Evolutionary conservation across 345 rosid genomes (phyloP), one percentile per base, ranked within the genome.

Genomic region (Syzygium aromaticum): DNA sequence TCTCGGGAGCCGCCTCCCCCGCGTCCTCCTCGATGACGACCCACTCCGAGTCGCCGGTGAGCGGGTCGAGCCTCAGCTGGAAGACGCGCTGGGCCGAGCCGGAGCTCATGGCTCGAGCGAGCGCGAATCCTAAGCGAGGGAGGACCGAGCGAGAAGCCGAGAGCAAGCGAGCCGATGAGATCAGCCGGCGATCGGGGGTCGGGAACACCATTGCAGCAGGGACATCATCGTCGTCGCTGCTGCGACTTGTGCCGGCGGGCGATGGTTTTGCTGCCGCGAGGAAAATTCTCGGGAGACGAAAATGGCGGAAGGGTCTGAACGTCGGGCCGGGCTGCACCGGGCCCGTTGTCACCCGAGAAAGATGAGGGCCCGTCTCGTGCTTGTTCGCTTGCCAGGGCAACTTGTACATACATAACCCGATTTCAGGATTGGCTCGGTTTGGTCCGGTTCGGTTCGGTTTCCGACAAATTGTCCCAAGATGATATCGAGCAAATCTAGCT

Each of bases 41-140:
- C 96, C 97, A 95, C 84, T 94, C 96, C 46, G 95, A 92, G 86
- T 92, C 90, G 15, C 97, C 97, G 57, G 96, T 92, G 88, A 94
- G 92, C 7, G 96, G 93, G 87, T 95, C 90, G 85, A 90, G 87
- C 84, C 89, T 95, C 87, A 94, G 94, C 89, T 94, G 96, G 93
- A 95, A 92, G 59, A 93, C n/a, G 54, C 91, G 90, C 61, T 88
- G 94, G 54, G 91, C 63, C 17, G 94, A 89, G 54, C 86, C 88
- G 63, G 93, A 90, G 87, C 89, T 90, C 97, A 95, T 95, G 88
- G 86, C 43, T 77, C 92, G 91, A 85, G 82, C 13, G 59, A 86
- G 54, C 23, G 88, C 12, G 84, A 84, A 51, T 25, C 77, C 64
- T 59, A 86, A 28, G 89, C 57, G 86, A 84, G 88, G 51, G 61